Base-by-base conservation (phyloP, 495 filamentous ascomycete species). In the Evansstolkia leycettana region DNA sequence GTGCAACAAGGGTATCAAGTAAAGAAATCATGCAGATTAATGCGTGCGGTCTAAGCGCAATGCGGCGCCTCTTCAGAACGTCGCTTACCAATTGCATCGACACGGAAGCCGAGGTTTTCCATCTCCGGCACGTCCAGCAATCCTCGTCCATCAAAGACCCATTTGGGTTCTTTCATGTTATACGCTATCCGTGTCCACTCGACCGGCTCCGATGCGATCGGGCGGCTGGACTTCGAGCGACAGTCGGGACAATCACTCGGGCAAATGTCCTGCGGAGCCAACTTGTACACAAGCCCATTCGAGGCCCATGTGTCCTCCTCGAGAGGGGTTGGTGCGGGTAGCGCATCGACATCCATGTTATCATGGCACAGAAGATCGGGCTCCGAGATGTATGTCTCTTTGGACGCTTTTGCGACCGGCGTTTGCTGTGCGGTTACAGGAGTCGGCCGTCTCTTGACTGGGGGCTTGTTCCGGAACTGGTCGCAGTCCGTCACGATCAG, bases 131-230 rank as follows among this genome's bases (percentile, higher is more conserved):
- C 55, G 44, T 84, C 70, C 10, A 84, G 50, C 16, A 80, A 57
- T 17, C 75, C 71, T 18, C 77, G 69, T 11, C 81, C 81, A 38
- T 86, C 81, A 50, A 86, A 84, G 4, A 84, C 57, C 61, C 73
- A 80, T 40, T 69, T 72, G 2, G 80, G 81, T 36, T 76, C 70
- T 30, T 66, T 62, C 78, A 86, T 82, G 18, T 60, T 54, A 16
- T 52, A 51, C 1, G 62, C 58, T 14, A 70, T 54, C 12, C 64
- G 61, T 2, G 55, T 47, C 75, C 75, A 78, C 39, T 78, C 70
- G 30, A 79, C 36, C 6, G 43, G 34, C 19, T 55, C 54, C 1
- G 27, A 41, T 9, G 46, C 43, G 3, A 33, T 39, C 1, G 45
- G 38, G 6, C 43, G 48, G 16, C 24, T 40, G 1, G 46, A 41